Conservation (phyloP, 306 rosid species). For the Vachellia collinsii region DNA sequence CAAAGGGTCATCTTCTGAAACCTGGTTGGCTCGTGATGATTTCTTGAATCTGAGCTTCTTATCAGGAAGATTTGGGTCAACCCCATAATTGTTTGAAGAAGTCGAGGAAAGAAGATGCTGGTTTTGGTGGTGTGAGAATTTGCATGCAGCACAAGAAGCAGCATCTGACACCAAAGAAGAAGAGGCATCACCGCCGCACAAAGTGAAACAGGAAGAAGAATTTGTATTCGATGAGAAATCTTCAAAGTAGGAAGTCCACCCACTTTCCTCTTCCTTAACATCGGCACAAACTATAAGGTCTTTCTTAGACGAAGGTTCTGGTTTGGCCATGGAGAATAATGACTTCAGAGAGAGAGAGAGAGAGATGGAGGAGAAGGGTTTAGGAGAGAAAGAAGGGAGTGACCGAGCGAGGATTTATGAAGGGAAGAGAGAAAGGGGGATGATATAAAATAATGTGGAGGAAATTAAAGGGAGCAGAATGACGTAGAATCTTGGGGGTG, state of each 20-base stretch:
- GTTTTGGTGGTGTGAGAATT: constrained; percentile 41
- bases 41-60: constrained; percentile 61
- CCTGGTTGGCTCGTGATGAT: constrained; percentile 52
- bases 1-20: constrained; percentile 65
- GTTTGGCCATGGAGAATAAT: constrained; percentile 40
- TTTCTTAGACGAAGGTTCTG: constrained; percentile 26
- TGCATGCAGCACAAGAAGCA: constrained; percentile 81
- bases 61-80: not conserved
- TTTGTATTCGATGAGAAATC: constrained; percentile 49
- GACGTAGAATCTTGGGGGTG: constrained; percentile 56
- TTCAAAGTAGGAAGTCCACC: constrained; percentile 90
- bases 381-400: constrained; percentile 6
- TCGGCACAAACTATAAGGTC: not conserved
- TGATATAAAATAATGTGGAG: not conserved
- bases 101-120: constrained; percentile 13
- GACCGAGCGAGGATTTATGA: constrained; percentile 53
- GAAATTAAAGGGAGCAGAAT: constrained; percentile 30
- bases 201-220: constrained; percentile 35
- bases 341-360: constrained; percentile 42
- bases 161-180: constrained; percentile 90
- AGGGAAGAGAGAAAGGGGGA: not conserved
- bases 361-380: not conserved
- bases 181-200: constrained; percentile 33
- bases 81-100: not conserved
- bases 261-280: constrained; percentile 61